Percentiles rank a stretch among this genome's conserved stretches.
phyloP scores from a whole-genome alignment of 768 basidiomycete species.

The Termitomyces titanicus region DNA sequence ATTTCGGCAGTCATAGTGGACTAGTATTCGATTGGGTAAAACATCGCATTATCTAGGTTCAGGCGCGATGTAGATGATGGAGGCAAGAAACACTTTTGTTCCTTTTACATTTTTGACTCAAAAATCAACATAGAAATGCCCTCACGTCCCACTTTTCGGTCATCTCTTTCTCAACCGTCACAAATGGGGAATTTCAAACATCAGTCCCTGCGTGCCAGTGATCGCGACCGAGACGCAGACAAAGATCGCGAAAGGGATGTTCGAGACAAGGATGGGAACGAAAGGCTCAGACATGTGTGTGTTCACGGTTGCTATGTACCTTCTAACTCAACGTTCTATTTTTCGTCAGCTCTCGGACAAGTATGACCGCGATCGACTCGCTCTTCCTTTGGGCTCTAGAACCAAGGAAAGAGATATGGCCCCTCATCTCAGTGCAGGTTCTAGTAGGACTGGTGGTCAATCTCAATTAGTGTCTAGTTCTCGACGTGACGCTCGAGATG shows the following conservation, averaged over 20 bases:
- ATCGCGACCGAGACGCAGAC: constrained; percentile 46
- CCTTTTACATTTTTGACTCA: not conserved
- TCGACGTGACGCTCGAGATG: constrained; percentile 60
- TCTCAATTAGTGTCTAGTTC: constrained; percentile 31
- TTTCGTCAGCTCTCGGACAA: constrained; percentile 74
- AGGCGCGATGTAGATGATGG: constrained; percentile 75
- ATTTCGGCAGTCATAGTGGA: constrained; percentile 3
- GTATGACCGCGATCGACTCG: constrained; percentile 78
- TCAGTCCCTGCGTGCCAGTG: constrained; percentile 69
- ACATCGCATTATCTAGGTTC: constrained; percentile 44
- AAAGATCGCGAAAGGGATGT: constrained; percentile 57
- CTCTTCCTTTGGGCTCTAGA: constrained; percentile 48
- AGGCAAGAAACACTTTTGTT: constrained; percentile 38
- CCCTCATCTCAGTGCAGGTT: constrained; percentile 50
- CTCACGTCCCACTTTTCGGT: constrained; percentile 65
- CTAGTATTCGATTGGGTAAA: constrained; percentile 6
- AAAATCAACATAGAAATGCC: constrained; percentile 38
- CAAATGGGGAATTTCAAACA: constrained; percentile 95
- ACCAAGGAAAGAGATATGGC: constrained; percentile 67
- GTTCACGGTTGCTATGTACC: not conserved
- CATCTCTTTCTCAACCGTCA: constrained; percentile 74
- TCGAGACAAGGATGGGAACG: constrained; percentile 74
- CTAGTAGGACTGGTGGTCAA: constrained; percentile 37
- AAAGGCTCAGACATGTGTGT: constrained; percentile 72
- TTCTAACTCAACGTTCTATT: constrained; percentile 9